phyloP scores from a whole-genome alignment of 805 yeast species.

The Ogataea trehaloabstinens region DNA sequence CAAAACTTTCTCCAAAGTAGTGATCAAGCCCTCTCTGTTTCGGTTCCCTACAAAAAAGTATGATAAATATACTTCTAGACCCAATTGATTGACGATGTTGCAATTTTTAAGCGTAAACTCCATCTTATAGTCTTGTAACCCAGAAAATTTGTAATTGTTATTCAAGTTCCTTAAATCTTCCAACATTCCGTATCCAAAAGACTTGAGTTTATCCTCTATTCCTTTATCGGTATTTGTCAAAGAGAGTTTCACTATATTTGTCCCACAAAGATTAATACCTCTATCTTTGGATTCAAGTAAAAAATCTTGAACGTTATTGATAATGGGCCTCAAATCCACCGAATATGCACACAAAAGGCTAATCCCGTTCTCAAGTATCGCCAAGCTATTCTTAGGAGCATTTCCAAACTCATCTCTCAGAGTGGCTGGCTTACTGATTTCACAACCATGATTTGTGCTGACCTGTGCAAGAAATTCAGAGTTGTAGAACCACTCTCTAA shows the following conservation, averaged over 20 bases:
- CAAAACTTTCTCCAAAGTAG: too few relatives aligned
- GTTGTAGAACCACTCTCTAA: slow-evolving; percentile 5
- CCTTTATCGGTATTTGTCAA: slow-evolving; percentile 1
- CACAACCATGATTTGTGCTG: slow-evolving; percentile 3
- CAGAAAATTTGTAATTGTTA: neutral
- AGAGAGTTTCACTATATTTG: neutral
- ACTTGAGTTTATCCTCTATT: neutral
- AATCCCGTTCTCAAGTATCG: slow-evolving; percentile 1
- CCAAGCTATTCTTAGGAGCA: slow-evolving; percentile 1
- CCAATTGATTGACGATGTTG: neutral
- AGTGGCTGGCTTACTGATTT: neutral
- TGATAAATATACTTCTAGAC: neutral
- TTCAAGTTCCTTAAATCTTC: neutral
- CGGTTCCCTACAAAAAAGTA: slow-evolving; percentile 3
- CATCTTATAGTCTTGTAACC: slow-evolving; percentile 3
- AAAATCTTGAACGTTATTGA: slow-evolving; percentile 1
- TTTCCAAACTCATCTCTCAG: slow-evolving; percentile 2
- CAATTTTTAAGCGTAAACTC: slow-evolving; percentile 2
- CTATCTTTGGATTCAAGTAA: neutral
- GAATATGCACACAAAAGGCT: slow-evolving; percentile 1
- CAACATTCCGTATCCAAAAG: slow-evolving; percentile 4
- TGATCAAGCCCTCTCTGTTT: too few relatives aligned
- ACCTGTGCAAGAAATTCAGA: slow-evolving; percentile 4
- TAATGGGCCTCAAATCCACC: neutral
- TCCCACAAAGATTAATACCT: slow-evolving; percentile 2